Evolutionary conservation across 805 yeast genomes (phyloP).

Genomic region (Saturnispora bothae): DNA sequence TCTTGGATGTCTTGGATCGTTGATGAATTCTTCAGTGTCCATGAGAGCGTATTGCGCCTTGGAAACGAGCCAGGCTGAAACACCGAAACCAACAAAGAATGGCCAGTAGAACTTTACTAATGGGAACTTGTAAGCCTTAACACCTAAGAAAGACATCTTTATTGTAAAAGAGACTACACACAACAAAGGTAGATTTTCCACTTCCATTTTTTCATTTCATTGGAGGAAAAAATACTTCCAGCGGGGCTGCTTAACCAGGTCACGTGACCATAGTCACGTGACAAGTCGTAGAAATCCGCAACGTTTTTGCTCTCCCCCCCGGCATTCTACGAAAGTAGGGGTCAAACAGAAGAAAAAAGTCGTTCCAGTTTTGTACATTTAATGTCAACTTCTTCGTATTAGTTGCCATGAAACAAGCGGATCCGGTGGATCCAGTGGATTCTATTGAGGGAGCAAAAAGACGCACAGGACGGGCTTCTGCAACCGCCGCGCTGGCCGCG

Average conservation of each 20-base stretch:
- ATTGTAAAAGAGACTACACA: neutral
- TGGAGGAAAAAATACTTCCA: neutral
- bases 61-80: slow-evolving; percentile 61
- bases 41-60: slow-evolving; percentile 60
- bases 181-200: neutral
- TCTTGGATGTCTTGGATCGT: slow-evolving; percentile 96
- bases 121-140: slow-evolving; percentile 28
- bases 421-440: too few relatives aligned
- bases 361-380: neutral
- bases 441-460: too few relatives aligned
- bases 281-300: too few relatives aligned
- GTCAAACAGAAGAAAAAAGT: neutral
- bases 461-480: too few relatives aligned
- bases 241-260: slow-evolving; percentile 2
- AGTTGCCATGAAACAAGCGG: neutral
- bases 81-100: slow-evolving; percentile 65
- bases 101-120: slow-evolving; percentile 74
- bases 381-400: too few relatives aligned
- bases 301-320: too few relatives aligned
- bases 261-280: too few relatives aligned
- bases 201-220: neutral
- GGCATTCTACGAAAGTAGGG: neutral
- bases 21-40: slow-evolving; percentile 71
- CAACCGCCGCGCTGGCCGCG: neutral
- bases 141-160: slow-evolving; percentile 27